phyloP scores from a whole-genome alignment of 2,329 filamentous ascomycete genomes.

The Berkeleyomyces rouxiae region DNA sequence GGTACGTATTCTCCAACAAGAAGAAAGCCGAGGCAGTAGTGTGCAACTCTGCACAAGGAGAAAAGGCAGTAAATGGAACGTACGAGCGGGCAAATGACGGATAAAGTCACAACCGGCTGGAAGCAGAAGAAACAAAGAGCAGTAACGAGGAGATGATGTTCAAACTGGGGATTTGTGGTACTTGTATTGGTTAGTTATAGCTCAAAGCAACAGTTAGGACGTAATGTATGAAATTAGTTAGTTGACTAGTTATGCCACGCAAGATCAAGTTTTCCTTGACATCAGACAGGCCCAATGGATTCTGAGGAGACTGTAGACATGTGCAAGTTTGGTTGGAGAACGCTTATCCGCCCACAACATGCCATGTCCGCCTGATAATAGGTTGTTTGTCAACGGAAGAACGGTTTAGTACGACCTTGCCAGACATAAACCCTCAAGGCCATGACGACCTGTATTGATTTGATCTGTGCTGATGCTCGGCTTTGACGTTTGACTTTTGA shows the following conservation, averaged over 20 bases:
- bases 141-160: too few relatives aligned
- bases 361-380: background rate
- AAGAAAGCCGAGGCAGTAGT: slow-evolving; percentile 1
- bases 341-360: background rate
- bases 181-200: too few relatives aligned
- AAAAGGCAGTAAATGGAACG: slow-evolving; percentile 2
- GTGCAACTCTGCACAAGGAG: background rate
- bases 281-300: background rate
- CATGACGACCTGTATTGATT: background rate
- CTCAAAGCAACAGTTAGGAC: too few relatives aligned
- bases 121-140: background rate
- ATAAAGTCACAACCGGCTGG: background rate
- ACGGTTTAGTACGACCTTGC: background rate
- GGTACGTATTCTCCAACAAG: background rate
- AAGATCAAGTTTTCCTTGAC: background rate
- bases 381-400: background rate
- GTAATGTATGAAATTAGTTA: too few relatives aligned
- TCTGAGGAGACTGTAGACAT: background rate
- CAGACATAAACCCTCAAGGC: too few relatives aligned
- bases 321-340: background rate
- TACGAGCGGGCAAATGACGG: slow-evolving; percentile 2
- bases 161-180: too few relatives aligned
- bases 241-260: too few relatives aligned
- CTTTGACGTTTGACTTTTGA: too few relatives aligned
- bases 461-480: too few relatives aligned